Evolutionary conservation across 441 rosid genomes (phyloP).

Genomic region (Arabidopsis lyrata): DNA sequence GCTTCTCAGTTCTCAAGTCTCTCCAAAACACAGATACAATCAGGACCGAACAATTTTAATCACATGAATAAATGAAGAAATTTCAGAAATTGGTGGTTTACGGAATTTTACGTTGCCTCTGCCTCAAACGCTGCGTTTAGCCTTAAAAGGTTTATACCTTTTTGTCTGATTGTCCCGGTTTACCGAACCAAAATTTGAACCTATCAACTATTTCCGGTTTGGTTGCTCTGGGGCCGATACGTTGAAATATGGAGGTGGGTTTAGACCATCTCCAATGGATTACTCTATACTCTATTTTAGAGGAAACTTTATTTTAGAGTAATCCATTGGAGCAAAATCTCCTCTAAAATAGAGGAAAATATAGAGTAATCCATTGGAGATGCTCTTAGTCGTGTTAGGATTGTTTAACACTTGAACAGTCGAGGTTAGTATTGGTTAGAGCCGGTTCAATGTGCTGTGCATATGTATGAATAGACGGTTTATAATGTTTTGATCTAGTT

Average conservation of each 20-base stretch:
- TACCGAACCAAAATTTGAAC: neutral
- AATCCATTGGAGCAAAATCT: too few relatives aligned
- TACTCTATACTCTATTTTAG: too few relatives aligned
- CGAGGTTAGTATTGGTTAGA: neutral
- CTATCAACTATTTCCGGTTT: neutral
- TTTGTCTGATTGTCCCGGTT: slow-evolving; percentile 15
- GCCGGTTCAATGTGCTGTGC: too few relatives aligned
- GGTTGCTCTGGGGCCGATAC: too few relatives aligned
- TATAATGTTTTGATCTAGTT: neutral
- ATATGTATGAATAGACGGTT: neutral
- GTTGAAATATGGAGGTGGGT: too few relatives aligned
- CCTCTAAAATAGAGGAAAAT: too few relatives aligned
- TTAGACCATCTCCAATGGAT: too few relatives aligned
- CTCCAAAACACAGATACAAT: slow-evolving; percentile 14
- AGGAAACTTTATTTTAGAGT: too few relatives aligned
- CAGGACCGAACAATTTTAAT: slow-evolving; percentile 43
- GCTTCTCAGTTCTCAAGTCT: slow-evolving; percentile 27
- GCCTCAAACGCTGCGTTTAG: slow-evolving; percentile 38
- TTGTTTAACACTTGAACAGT: neutral
- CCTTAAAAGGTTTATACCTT: neutral
- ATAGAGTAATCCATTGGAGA: too few relatives aligned
- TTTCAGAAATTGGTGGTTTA: slow-evolving; percentile 39
- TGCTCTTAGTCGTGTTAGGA: neutral
- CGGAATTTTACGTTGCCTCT: slow-evolving; percentile 14
- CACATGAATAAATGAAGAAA: neutral